These are phyloP conservation scores for Gracilaria gracilis DNA, from an alignment of 23 red algal genomes.

Conservation along the genomic window DNA sequence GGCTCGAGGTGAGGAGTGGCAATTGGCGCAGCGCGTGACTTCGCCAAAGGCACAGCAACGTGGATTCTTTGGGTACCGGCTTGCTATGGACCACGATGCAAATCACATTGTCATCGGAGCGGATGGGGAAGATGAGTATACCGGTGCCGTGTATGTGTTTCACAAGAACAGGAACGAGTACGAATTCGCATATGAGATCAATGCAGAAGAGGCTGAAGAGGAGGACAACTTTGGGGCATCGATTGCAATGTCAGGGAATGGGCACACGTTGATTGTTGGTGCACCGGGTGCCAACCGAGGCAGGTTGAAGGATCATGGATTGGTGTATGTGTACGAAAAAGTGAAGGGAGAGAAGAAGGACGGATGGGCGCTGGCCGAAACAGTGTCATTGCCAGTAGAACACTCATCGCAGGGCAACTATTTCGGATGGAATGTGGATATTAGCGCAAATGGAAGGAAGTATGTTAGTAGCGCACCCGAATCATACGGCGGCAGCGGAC, in stretches of 20 bases:
- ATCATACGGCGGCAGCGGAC: slow-evolving; percentile 3
- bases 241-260: slow-evolving; percentile 53
- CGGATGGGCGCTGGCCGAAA: slow-evolving; percentile 32
- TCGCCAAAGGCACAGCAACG: slow-evolving; percentile 51
- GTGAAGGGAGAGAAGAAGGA: slow-evolving; percentile 1
- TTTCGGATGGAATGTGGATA: slow-evolving; percentile 43
- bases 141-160: slow-evolving; percentile 69
- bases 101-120: slow-evolving; percentile 58
- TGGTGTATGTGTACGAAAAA: slow-evolving; percentile 58
- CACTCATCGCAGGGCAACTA: slow-evolving; percentile 10
- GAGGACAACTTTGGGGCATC: slow-evolving; percentile 79
- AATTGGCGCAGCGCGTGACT: slow-evolving; percentile 41
- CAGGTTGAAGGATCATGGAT: slow-evolving; percentile 38
- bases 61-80: slow-evolving; percentile 73
- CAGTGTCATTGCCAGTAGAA: background rate
- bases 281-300: slow-evolving; percentile 60
- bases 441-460: slow-evolving; percentile 28
- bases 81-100: slow-evolving; percentile 48
- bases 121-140: slow-evolving; percentile 79
- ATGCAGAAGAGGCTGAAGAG: slow-evolving; percentile 6
- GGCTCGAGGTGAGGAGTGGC: slow-evolving; percentile 10
- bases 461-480: slow-evolving; percentile 23
- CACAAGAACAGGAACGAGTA: background rate
- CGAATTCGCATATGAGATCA: slow-evolving; percentile 28
- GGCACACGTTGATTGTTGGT: slow-evolving; percentile 49